Base-by-base conservation (phyloP, 1,284 basidiomycete species). In the Macrocystidia cucumis region DNA sequence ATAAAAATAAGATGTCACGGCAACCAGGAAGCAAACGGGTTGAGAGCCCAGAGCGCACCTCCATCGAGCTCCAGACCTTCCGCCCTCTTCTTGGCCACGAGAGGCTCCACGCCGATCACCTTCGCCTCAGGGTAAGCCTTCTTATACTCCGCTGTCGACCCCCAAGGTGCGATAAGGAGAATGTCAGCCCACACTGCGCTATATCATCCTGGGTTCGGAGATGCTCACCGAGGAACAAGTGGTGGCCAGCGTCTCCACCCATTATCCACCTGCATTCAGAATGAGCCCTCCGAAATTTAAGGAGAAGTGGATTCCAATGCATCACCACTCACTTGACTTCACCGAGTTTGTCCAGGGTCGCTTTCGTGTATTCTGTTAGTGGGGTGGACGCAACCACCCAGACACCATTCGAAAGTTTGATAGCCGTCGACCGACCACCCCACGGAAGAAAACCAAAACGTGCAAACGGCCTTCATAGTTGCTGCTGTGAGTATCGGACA, bases 351-450 rank as follows among this genome's bases (percentile, higher is more conserved):
- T 80, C 69, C 18, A 95, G 56, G 40, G 77, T 85, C 2, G 63
- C 49, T 53, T 80, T 83, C 1, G 88, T 93, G 23, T 79, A 78
- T 4, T 69, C 60, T 31, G 80, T 77, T 35, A 91, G 61, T 0
- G 88, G 85, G 2, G 89, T 89, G 2, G 88, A 92, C 1, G 89
- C 91, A 17, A 95, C 67, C 1, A 96, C 66, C 78, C 90, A 93
- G 14, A 96, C 76, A 3, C 74, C 78, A 37, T 73, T 68, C 32
- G 60, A 60, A 37, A 96, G 63, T 57, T 73, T 79, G 52, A 96
- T 68, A 1, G 91, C 91, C 0, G 88, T 95, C 1, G 85, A 84
- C 29, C 90, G 65, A 14, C 88, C 87, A 1, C 90, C 90, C 16
- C 90, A 61, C 3, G 83, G 85, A 21, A 89, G 45, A 7, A 85